Conservation (phyloP, 2,329 filamentous ascomycete species). For the Ophiocordyceps camponoti-rufipedis region DNA sequence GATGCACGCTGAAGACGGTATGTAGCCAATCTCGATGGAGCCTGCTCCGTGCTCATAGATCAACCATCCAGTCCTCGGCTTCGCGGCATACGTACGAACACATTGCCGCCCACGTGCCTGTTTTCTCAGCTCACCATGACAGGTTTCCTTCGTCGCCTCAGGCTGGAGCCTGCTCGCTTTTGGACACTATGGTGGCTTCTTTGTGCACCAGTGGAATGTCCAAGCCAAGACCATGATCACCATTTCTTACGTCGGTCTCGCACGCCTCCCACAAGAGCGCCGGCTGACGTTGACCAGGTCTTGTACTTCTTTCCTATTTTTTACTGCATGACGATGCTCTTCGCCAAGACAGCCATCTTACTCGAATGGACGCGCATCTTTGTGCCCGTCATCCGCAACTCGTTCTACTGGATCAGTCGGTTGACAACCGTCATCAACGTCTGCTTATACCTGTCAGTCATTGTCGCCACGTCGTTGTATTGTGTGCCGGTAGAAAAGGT, state of each 20-base stretch:
- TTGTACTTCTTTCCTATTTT: background rate
- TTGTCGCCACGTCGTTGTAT: background rate
- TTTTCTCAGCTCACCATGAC: background rate
- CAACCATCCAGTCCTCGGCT: background rate
- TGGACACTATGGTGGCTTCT: background rate
- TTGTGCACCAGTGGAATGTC: background rate
- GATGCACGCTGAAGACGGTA: background rate
- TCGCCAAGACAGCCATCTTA: conserved; percentile 1
- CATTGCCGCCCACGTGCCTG: background rate
- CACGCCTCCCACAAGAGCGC: background rate
- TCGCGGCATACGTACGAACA: background rate
- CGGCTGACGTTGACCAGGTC: background rate
- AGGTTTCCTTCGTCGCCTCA: background rate
- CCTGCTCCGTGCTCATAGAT: background rate
- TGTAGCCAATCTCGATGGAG: background rate
- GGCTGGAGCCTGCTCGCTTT: background rate
- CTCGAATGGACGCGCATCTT: conserved; percentile 1
- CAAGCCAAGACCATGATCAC: background rate
- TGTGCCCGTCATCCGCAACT: background rate
- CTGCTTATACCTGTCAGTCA: background rate
- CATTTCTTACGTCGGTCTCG: background rate
- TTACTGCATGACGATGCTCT: background rate
- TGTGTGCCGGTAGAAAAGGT: background rate
- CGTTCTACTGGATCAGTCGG: conserved; percentile 1
- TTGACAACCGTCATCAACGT: background rate